These are phyloP conservation scores for Penicilliopsis zonata DNA, from an alignment of 495 filamentous ascomycete species.

Conservation along the genomic window DNA sequence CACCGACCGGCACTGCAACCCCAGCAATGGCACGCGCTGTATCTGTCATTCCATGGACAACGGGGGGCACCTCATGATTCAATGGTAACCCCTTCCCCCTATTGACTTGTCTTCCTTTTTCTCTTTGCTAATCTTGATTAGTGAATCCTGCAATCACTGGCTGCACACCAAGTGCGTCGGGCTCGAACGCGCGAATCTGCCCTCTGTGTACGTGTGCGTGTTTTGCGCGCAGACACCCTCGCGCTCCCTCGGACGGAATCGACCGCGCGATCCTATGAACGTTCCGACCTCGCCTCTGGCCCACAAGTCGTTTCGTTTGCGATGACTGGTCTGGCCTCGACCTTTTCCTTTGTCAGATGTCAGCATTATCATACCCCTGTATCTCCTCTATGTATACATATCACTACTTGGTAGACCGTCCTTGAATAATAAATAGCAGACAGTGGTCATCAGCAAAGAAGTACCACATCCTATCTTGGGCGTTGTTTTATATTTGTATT, in stretches of 20 bases:
- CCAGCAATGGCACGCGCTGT: slow-evolving; percentile 54
- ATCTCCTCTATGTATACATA: too few relatives aligned
- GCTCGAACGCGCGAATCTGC: slow-evolving; percentile 50
- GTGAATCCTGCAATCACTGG: slow-evolving; percentile 80
- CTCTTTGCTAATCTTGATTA: too few relatives aligned
- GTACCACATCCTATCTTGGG: too few relatives aligned
- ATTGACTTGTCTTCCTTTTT: too few relatives aligned
- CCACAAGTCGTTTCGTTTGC: slow-evolving; percentile 49
- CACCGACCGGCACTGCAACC: slow-evolving; percentile 42
- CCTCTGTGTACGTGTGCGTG: slow-evolving; percentile 66
- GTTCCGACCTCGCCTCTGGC: slow-evolving; percentile 48
- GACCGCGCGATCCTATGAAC: slow-evolving; percentile 41
- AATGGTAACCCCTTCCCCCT: slow-evolving; percentile 47
- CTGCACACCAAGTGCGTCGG: slow-evolving; percentile 71
- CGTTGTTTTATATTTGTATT: too few relatives aligned
- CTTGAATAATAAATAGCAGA: too few relatives aligned
- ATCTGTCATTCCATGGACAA: slow-evolving; percentile 56
- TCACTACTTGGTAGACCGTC: too few relatives aligned
- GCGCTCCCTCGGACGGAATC: slow-evolving; percentile 50
- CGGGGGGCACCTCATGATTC: slow-evolving; percentile 64
- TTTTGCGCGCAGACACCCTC: slow-evolving; percentile 70
- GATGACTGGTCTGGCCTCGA: slow-evolving; percentile 10
- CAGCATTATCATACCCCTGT: too few relatives aligned
- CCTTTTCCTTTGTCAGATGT: neutral
- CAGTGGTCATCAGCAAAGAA: too few relatives aligned